Percentiles rank a stretch among this genome's conserved stretches.
Evolutionary conservation across 2,329 filamentous ascomycete genomes (phyloP).

Genomic region (Aspergillus neoniger): DNA sequence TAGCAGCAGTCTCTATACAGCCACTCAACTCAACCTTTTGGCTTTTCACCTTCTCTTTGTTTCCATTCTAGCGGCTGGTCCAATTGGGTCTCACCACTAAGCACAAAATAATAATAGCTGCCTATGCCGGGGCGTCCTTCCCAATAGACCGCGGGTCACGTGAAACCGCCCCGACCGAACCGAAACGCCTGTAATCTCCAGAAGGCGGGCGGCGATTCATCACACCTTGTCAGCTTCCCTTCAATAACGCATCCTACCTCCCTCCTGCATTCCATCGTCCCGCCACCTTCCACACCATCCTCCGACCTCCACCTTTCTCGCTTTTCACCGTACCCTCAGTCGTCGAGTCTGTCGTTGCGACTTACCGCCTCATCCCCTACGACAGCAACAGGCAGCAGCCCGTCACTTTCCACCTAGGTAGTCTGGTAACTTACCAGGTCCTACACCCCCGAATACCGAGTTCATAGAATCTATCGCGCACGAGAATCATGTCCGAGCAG

Average conservation of each 20-base stretch:
- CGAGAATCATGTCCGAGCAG: slow-evolving; percentile 57
- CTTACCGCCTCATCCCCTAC: slow-evolving; percentile 9
- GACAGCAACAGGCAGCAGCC: slow-evolving; percentile 17
- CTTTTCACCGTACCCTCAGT: slow-evolving; percentile 2
- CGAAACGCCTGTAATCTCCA: slow-evolving; percentile 29
- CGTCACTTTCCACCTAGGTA: slow-evolving; percentile 16
- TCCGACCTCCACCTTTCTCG: not conserved
- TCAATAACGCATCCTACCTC: slow-evolving; percentile 13
- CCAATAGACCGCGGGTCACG: slow-evolving; percentile 23
- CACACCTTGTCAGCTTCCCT: slow-evolving; percentile 30
- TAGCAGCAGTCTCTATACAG: not conserved
- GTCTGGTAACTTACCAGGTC: slow-evolving; percentile 22
- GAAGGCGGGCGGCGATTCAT: slow-evolving; percentile 27
- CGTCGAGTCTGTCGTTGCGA: slow-evolving; percentile 7
- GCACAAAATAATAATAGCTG: slow-evolving; percentile 15
- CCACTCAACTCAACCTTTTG: not conserved
- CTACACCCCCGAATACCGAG: slow-evolving; percentile 13
- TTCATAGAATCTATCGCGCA: slow-evolving; percentile 18
- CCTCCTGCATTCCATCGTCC: slow-evolving; percentile 10
- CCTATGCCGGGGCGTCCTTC: slow-evolving; percentile 20
- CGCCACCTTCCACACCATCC: slow-evolving; percentile 3
- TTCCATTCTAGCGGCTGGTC: slow-evolving; percentile 15
- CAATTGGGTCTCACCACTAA: slow-evolving; percentile 11
- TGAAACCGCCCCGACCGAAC: slow-evolving; percentile 26
- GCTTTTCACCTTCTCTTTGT: slow-evolving; percentile 24